A percentile compares a stretch with the other conserved stretches of the same genome.
These are phyloP conservation scores for Aegle marmelos DNA, from an alignment of 345 rosid genomes.

Conservation along the genomic window DNA sequence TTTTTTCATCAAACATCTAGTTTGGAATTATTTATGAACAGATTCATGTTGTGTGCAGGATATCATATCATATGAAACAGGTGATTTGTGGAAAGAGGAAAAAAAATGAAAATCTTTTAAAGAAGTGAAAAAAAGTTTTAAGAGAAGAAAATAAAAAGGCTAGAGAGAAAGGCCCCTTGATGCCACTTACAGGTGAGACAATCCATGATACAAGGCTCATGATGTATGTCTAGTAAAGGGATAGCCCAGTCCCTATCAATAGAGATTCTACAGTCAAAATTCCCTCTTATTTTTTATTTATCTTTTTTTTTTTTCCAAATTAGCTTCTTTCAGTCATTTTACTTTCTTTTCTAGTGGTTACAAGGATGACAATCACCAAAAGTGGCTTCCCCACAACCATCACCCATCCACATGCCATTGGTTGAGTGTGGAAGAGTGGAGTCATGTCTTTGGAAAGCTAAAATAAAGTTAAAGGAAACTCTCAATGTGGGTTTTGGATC, in stretches of 20 bases:
- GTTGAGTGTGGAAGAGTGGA: slow-evolving; percentile 35
- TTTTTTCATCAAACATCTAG: too few species aligned
- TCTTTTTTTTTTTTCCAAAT: too few species aligned
- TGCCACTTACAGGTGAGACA: slow-evolving; percentile 38
- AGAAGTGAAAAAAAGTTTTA: not conserved
- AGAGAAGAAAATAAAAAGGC: not conserved
- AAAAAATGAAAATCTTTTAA: too few species aligned
- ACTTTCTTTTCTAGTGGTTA: not conserved
- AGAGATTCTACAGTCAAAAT: slow-evolving; percentile 23
- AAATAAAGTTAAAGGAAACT: slow-evolving; percentile 6
- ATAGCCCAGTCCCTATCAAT: slow-evolving; percentile 49
- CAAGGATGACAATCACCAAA: slow-evolving; percentile 27
- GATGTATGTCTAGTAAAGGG: slow-evolving; percentile 62
- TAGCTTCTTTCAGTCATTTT: not conserved
- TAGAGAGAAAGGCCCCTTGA: slow-evolving; percentile 12
- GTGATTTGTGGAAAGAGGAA: too few species aligned
- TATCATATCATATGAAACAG: not conserved
- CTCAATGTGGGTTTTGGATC: not conserved
- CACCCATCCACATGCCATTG: slow-evolving; percentile 42
- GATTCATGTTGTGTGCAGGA: not conserved
- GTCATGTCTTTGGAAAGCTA: slow-evolving; percentile 32
- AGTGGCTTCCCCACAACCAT: slow-evolving; percentile 28
- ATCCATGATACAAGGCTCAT: slow-evolving; percentile 53
- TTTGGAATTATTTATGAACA: too few species aligned
- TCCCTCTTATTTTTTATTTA: not conserved